Evolutionary conservation across 2,329 filamentous ascomycete species (phyloP).

Genomic region (Helotiales sp.): DNA sequence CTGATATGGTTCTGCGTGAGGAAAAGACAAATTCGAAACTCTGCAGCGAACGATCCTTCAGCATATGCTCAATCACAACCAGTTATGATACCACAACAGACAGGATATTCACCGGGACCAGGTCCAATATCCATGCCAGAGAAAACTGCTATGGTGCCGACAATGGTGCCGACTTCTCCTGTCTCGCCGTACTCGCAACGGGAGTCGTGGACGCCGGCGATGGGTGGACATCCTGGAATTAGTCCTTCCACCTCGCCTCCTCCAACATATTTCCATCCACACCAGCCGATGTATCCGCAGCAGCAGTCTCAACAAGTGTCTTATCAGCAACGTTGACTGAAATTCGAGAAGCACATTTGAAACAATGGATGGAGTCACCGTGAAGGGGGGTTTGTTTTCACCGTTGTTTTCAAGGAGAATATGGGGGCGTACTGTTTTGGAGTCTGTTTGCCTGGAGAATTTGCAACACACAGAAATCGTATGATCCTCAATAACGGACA

Average conservation of each 20-base stretch:
- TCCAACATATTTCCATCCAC: neutral
- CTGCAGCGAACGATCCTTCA: neutral
- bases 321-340: neutral
- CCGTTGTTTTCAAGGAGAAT: no score
- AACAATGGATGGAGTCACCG: neutral
- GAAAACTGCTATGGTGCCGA: neutral
- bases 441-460: neutral
- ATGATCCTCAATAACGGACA: no score
- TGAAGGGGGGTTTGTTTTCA: neutral
- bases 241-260: neutral
- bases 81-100: constrained; percentile 1
- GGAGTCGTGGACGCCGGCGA: neutral
- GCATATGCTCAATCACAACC: neutral
- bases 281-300: neutral
- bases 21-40: neutral
- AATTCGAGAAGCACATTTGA: neutral
- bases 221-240: neutral
- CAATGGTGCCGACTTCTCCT: neutral
- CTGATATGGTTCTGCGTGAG: neutral
- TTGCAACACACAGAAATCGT: no score
- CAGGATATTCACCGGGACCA: neutral
- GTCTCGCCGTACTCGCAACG: constrained; percentile 4
- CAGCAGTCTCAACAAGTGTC: neutral
- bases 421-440: neutral
- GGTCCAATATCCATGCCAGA: neutral